Conservation (phyloP, 768 basidiomycete species). For the Pleurotus tuoliensis region DNA sequence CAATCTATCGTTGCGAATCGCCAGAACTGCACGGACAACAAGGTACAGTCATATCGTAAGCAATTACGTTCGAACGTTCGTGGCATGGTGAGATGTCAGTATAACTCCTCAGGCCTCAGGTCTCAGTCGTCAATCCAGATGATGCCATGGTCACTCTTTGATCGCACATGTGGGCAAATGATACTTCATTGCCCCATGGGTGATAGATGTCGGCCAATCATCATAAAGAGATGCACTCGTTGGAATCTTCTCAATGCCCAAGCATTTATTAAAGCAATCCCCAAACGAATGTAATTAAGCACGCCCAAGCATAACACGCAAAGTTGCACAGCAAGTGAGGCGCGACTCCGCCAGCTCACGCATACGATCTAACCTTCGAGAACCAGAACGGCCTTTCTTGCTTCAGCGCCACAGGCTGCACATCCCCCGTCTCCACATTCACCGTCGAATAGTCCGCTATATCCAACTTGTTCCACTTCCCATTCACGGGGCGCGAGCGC, state of each 20-base stretch:
- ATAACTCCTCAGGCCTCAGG: too few species aligned
- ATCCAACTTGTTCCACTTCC: constrained; percentile 81
- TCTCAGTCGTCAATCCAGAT: too few species aligned
- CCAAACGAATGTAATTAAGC: background rate
- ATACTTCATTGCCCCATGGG: too few species aligned
- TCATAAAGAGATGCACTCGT: too few species aligned
- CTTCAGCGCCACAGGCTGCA: constrained; percentile 64
- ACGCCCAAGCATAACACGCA: background rate
- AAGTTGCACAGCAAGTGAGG: background rate
- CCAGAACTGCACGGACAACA: too few species aligned
- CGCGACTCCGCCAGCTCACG: background rate
- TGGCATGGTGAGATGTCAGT: too few species aligned
- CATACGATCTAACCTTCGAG: constrained; percentile 79
- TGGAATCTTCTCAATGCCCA: background rate
- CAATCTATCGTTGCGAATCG: too few species aligned
- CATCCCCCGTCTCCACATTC: constrained; percentile 71
- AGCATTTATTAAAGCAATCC: background rate
- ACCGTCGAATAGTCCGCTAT: constrained; percentile 73
- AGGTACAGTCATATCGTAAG: too few species aligned
- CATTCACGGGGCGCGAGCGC: constrained; percentile 67
- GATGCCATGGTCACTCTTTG: too few species aligned
- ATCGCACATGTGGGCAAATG: too few species aligned
- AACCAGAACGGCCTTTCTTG: constrained; percentile 93
- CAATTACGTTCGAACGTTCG: too few species aligned
- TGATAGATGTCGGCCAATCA: too few species aligned